Conservation (phyloP, 2,329 filamentous ascomycete genomes). For the Didymellaceae sp. region DNA sequence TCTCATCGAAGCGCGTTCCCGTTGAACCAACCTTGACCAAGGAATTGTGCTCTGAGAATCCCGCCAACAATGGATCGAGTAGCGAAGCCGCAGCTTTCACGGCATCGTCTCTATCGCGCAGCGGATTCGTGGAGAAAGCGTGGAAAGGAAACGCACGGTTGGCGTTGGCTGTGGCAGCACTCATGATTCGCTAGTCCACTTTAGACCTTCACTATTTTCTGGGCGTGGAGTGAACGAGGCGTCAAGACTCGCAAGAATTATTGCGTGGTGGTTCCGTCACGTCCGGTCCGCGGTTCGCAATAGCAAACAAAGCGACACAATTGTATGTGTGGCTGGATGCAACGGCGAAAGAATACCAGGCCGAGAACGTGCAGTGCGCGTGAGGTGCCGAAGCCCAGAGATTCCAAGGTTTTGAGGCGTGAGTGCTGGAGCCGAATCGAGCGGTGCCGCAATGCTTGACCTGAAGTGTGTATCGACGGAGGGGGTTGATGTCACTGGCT, state of each 20-base stretch:
- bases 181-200: conserved; percentile 12
- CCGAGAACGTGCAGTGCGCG: conserved; percentile 7
- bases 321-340: conserved; percentile 11
- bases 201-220: neutral
- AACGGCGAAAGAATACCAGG: neutral
- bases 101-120: conserved; percentile 51
- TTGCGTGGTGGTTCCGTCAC: conserved; percentile 11
- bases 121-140: conserved; percentile 52
- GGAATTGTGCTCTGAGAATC: conserved; percentile 71
- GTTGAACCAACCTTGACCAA: conserved; percentile 73
- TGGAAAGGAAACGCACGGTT: conserved; percentile 53
- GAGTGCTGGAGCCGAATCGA: conserved; percentile 7
- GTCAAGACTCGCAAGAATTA: conserved; percentile 15
- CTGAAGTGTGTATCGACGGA: neutral
- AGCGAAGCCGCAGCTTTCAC: conserved; percentile 57
- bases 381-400: conserved; percentile 7
- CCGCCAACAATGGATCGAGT: conserved; percentile 73
- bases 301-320: neutral
- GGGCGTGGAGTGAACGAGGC: conserved; percentile 5
- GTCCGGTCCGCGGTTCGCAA: conserved; percentile 10
- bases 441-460: conserved; percentile 16
- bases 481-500: conserved; percentile 9
- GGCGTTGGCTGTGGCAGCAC: conserved; percentile 24
- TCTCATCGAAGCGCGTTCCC: conserved; percentile 78
- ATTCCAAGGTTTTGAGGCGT: conserved; percentile 9